Conservation (phyloP, 2,329 filamentous ascomycete genomes). For the Xylariomycetidae sp. region DNA sequence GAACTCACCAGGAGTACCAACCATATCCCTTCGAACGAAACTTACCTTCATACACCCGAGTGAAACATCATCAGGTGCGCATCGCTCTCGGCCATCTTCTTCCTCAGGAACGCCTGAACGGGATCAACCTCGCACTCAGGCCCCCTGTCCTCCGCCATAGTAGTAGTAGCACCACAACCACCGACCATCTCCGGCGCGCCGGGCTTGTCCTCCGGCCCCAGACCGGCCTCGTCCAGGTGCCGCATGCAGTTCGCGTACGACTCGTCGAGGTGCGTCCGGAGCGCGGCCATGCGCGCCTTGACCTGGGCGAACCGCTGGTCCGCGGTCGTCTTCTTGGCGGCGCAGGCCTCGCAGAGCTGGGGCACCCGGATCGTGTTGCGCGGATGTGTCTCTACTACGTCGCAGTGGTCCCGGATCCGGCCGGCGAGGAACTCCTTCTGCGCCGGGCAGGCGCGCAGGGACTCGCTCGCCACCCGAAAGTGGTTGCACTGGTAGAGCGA, state of each 20-base stretch:
- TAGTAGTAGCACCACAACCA: neutral
- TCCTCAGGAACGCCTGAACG: conserved; percentile 11
- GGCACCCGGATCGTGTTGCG: conserved; percentile 13
- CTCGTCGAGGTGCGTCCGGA: conserved; percentile 10
- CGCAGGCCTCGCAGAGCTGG: conserved; percentile 12
- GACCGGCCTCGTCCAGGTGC: conserved; percentile 14
- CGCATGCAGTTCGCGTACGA: conserved; percentile 15
- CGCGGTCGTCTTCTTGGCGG: conserved; percentile 3
- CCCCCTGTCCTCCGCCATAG: neutral
- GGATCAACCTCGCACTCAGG: conserved; percentile 4
- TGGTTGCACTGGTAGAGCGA: conserved; percentile 24
- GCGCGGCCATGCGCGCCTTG: conserved; percentile 10
- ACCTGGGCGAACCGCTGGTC: conserved; percentile 9
- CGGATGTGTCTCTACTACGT: conserved; percentile 10
- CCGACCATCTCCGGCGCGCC: neutral
- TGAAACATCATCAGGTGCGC: conserved; percentile 21
- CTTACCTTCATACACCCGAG: too few species aligned
- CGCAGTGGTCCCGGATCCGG: conserved; percentile 10
- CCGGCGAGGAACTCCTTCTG: conserved; percentile 13
- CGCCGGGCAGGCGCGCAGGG: conserved; percentile 10
- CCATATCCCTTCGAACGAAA: too few species aligned
- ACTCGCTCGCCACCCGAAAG: conserved; percentile 6
- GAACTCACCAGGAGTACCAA: too few species aligned
- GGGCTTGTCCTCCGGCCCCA: conserved; percentile 5
- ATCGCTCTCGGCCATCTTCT: conserved; percentile 13